These are phyloP conservation scores for Flaveria robusta DNA, from an alignment of 129 eudicot genomes.

Conservation along the genomic window DNA sequence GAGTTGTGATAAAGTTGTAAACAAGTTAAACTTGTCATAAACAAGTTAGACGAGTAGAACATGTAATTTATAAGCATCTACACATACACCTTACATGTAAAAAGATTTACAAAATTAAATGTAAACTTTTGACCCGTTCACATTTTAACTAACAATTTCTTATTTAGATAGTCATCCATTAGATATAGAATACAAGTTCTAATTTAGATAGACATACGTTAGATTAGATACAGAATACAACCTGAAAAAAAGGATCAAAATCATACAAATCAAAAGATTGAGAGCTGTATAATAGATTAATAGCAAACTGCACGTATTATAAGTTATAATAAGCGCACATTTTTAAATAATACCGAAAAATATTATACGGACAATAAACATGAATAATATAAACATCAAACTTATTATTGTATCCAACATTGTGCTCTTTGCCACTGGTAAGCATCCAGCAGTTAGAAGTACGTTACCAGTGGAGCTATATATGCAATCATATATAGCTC, in stretches of 20 bases:
- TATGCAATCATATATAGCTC: constrained; percentile 37
- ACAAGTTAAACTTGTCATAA: too few relatives aligned
- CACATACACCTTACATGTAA: too few relatives aligned
- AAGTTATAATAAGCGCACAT: constrained; percentile 17
- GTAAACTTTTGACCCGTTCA: too few relatives aligned
- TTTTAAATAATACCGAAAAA: constrained; percentile 23
- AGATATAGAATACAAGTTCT: too few relatives aligned
- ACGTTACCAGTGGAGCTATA: constrained; percentile 17
- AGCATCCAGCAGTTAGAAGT: constrained; percentile 9
- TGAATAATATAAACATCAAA: constrained; percentile 24
- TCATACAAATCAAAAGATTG: background rate
- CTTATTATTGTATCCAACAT: constrained; percentile 20
- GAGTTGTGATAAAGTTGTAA: too few relatives aligned
- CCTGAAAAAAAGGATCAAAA: background rate
- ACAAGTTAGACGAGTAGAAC: too few relatives aligned
- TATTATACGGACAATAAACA: constrained; percentile 6
- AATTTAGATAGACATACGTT: too few relatives aligned
- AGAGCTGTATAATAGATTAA: constrained; percentile 3
- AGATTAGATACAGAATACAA: too few relatives aligned
- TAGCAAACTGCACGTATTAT: constrained; percentile 18
- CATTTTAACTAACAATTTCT: too few relatives aligned
- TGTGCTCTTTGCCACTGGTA: constrained; percentile 22
- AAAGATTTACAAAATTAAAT: too few relatives aligned
- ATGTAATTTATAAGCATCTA: too few relatives aligned
- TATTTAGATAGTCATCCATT: too few relatives aligned